Conservation (phyloP, 2,329 filamentous ascomycete genomes). For the Calonectria ilicicola region DNA sequence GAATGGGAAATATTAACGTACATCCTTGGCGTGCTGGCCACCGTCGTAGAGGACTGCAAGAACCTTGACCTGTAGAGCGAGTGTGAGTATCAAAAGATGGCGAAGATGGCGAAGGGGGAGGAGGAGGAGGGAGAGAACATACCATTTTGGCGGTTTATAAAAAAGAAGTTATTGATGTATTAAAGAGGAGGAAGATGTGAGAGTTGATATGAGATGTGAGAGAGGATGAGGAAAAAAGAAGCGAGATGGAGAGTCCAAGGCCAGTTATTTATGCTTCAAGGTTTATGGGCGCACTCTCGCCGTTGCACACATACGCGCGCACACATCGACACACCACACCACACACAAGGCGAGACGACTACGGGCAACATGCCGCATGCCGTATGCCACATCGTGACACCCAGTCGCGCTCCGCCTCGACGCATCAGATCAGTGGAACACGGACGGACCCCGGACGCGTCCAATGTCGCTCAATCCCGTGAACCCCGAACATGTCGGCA, state of each 20-base stretch:
- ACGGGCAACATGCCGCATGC: constrained; percentile 19
- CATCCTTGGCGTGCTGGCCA: constrained; percentile 87
- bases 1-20: constrained; percentile 55
- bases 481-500: constrained; percentile 43
- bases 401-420: constrained; percentile 11
- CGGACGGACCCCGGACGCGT: not conserved
- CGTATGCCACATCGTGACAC: constrained; percentile 15
- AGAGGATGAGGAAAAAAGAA: constrained; percentile 16
- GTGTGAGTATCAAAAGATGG: constrained; percentile 35
- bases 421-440: constrained; percentile 16
- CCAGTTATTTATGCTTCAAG: constrained; percentile 44
- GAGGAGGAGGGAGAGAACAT: constrained; percentile 20
- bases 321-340: not conserved
- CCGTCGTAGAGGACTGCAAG: constrained; percentile 95
- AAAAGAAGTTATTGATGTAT: constrained; percentile 26
- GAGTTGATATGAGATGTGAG: constrained; percentile 10
- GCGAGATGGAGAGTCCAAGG: constrained; percentile 31
- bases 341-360: constrained; percentile 19
- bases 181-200: constrained; percentile 25
- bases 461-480: constrained; percentile 43
- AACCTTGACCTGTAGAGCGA: constrained; percentile 83
- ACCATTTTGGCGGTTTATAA: constrained; percentile 45
- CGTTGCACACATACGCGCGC: not conserved
- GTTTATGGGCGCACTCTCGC: constrained; percentile 9
- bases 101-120: not conserved